Base-by-base conservation (phyloP, 2,329 filamentous ascomycete genomes). In the Nothophaeocryptopus gaeumannii region DNA sequence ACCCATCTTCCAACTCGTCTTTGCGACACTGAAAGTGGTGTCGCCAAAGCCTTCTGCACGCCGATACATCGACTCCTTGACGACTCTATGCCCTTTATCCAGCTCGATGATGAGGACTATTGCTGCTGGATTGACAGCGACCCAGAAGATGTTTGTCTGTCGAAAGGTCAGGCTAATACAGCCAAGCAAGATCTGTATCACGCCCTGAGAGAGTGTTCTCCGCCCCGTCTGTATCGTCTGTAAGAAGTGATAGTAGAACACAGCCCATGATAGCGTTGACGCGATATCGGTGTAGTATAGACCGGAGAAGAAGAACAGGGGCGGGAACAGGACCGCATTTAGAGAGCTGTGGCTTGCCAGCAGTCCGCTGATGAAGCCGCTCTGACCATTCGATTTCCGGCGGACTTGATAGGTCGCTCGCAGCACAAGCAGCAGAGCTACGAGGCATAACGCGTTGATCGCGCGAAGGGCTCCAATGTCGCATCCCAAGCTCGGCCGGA, bases 111-210 rank as follows among this genome's bases (percentile, higher is more conserved):
- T 48, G 1, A 63, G 39, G 3, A 58, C 47, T 79, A 68, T 34
- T 2, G 55, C 84, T 14, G 86, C 86, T 61, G 89, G 81, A 62
- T 88, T 89, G 0, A 91, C 75, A 1, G 88, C 85, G 0, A 91
- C 84, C 93, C 93, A 99, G 67, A 99, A 96, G 48, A 97, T 86
- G 63, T 99, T 99, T 0, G 93, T 99, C 69, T 99, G 93, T 16
- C 93, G 79, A 75, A 96, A 93, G 2, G 80, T 72, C 14, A 99
- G 75, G 1, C 89, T 78, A 1, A 80, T 55, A 0, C 89, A 56
- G 0, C 90, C 90, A 5, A 85, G 67, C 0, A 76, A 1, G 0
- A 88, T 53, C 20, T 60, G 51, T 8, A 54, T 47, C 8, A 62
- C 11, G 34, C 20, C 58, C 41, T 26, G 54, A 12, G 14, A 62